Conservation (phyloP, 1,284 basidiomycete genomes). For the Apiotrichum akiyoshidainum region DNA sequence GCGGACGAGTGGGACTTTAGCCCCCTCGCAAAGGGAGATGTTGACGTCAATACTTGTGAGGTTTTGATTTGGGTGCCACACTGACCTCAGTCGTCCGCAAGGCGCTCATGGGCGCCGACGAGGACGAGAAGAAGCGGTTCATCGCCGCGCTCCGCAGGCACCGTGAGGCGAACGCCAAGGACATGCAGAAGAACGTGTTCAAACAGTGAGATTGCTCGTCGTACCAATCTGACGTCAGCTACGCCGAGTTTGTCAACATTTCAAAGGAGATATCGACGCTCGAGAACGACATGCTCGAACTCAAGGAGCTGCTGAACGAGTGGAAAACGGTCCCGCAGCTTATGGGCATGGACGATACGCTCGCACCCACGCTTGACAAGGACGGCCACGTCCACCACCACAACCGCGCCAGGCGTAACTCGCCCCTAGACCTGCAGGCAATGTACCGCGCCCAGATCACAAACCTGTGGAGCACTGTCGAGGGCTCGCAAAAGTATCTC, state of each 20-base stretch:
- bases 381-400: constrained; percentile 56
- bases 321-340: constrained; percentile 94
- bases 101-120: constrained; percentile 47
- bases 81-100: constrained; percentile 19
- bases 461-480: constrained; percentile 81
- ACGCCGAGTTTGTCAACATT: constrained; percentile 91
- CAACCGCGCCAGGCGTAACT: constrained; percentile 70
- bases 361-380: constrained; percentile 46
- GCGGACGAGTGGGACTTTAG: constrained; percentile 58
- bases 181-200: constrained; percentile 66
- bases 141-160: constrained; percentile 42
- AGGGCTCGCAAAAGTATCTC: constrained; percentile 94
- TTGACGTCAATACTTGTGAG: constrained; percentile 78
- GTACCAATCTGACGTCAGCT: constrained; percentile 56
- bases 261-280: constrained; percentile 95
- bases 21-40: constrained; percentile 67
- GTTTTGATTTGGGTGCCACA: too few species aligned
- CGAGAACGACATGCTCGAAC: constrained; percentile 96
- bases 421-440: constrained; percentile 85
- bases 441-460: constrained; percentile 94
- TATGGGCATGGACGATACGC: constrained; percentile 73
- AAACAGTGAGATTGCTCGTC: constrained; percentile 65
- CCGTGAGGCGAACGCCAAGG: constrained; percentile 41
- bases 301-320: constrained; percentile 88
- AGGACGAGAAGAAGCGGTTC: constrained; percentile 48